These are phyloP conservation scores for Solanum ossicruentum DNA, from an alignment of 257 asterid species.

Conservation along the genomic window DNA sequence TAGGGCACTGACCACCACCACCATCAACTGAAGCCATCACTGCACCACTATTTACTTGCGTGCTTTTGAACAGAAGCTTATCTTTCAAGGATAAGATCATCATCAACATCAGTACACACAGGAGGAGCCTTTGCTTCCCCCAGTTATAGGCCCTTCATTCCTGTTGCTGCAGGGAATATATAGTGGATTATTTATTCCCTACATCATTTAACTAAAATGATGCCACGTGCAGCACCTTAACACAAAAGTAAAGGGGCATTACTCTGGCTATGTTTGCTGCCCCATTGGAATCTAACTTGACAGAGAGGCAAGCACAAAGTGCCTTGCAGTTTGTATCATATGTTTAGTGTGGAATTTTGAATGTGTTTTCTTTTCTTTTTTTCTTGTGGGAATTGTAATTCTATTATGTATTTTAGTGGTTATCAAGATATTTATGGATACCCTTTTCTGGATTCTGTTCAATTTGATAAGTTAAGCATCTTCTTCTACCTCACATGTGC, in stretches of 20 bases:
- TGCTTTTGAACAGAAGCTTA: slow-evolving; percentile 9
- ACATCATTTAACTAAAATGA: background rate
- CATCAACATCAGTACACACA: background rate
- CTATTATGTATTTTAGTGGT: background rate
- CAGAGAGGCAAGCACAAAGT: background rate
- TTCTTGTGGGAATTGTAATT: background rate
- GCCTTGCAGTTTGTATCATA: background rate
- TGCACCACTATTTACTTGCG: background rate
- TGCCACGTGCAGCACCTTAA: background rate
- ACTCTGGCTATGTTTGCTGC: background rate
- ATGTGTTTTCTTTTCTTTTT: background rate
- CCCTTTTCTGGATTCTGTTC: background rate
- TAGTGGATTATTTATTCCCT: background rate
- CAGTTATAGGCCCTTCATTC: background rate
- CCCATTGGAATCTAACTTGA: background rate
- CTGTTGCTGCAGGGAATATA: background rate
- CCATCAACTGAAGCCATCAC: background rate
- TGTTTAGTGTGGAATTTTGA: background rate
- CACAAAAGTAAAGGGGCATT: background rate
- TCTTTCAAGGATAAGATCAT: background rate
- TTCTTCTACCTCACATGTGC: background rate
- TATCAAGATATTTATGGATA: background rate
- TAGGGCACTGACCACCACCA: slow-evolving; percentile 8
- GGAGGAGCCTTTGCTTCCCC: background rate
- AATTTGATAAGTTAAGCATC: background rate